phyloP scores from a whole-genome alignment of 768 basidiomycete species.

The Calocybe cyanea region DNA sequence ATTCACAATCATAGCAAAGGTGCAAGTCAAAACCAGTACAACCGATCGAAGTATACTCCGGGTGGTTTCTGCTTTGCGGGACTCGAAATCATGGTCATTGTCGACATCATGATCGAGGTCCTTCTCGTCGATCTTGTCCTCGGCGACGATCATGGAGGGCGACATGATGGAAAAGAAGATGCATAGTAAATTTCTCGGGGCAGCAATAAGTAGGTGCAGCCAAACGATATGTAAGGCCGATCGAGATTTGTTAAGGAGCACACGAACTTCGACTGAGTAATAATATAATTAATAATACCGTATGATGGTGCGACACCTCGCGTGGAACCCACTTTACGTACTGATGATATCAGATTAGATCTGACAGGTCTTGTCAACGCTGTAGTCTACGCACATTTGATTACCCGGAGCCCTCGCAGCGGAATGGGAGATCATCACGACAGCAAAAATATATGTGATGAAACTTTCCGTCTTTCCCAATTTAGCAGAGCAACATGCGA shows the following conservation, averaged over 20 bases:
- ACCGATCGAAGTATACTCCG: constrained; percentile 19
- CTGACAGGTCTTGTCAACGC: too few species aligned
- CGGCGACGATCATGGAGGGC: constrained; percentile 5
- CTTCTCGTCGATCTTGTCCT: constrained; percentile 11
- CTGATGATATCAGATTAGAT: background rate
- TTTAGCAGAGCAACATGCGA: background rate
- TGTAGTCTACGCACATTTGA: too few species aligned
- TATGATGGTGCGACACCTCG: constrained; percentile 9
- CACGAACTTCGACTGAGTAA: too few species aligned
- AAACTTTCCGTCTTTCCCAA: background rate
- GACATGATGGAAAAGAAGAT: constrained; percentile 6
- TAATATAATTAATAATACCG: background rate
- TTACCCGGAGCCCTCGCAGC: too few species aligned
- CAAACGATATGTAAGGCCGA: background rate
- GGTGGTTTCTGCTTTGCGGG: background rate
- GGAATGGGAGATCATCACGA: too few species aligned
- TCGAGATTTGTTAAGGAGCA: too few species aligned
- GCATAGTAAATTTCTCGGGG: background rate
- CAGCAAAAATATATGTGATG: too few species aligned
- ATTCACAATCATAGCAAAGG: constrained; percentile 24
- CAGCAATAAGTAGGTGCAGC: background rate
- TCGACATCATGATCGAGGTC: constrained; percentile 3
- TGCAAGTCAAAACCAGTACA: constrained; percentile 22
- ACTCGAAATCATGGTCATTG: background rate
- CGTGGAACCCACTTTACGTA: background rate